Base-by-base conservation (phyloP, 345 rosid genomes). In the Euphorbia tirucalli region DNA sequence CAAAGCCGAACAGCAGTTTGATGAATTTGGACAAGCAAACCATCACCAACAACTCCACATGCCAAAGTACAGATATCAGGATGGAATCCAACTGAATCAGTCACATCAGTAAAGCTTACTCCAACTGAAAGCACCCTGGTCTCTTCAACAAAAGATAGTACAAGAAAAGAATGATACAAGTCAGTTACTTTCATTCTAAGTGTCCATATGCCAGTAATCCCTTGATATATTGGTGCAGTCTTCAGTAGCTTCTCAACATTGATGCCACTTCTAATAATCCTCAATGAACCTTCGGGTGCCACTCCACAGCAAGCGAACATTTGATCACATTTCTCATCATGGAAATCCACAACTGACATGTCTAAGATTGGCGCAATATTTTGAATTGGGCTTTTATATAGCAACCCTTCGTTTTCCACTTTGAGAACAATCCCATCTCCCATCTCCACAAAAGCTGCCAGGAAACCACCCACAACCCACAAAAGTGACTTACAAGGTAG, bases 261-360 rank as follows among this genome's bases (percentile, higher is more conserved):
- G 75, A 85, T 85, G 55, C 99, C 99, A 86, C 83, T 90, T 28
- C 93, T 85, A 73, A 92, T 88, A 82, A 90, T 85, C 83, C 99
- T 89, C 74, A 95, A 81, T 70, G 99, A 95, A 65, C 98, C 99
- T 80, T 92, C 98, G 22, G 96, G 92, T n/a, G 97, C 88, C 75
- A 86, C 91, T 69, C 99, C 99, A 86, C 96, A 92, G 74, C 98
- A 92, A 60, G 96, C 97, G 84, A 90, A 92, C 76, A 89, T 89
- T 82, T 95, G 93, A 78, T 92, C 97, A 73, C 81, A 87, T 78
- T 90, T 90, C 82, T 92, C 99, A 77, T 87, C 88, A 82, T 85
- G 90, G 87, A 77, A 85, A 90, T 88, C 89, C 76, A 90, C 90
- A 69, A 88, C 84, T 60, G 97, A 89, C 88, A 92, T 85, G 80